phyloP scores from a whole-genome alignment of 2,329 filamentous ascomycete genomes.

The Gremmenia infestans region DNA sequence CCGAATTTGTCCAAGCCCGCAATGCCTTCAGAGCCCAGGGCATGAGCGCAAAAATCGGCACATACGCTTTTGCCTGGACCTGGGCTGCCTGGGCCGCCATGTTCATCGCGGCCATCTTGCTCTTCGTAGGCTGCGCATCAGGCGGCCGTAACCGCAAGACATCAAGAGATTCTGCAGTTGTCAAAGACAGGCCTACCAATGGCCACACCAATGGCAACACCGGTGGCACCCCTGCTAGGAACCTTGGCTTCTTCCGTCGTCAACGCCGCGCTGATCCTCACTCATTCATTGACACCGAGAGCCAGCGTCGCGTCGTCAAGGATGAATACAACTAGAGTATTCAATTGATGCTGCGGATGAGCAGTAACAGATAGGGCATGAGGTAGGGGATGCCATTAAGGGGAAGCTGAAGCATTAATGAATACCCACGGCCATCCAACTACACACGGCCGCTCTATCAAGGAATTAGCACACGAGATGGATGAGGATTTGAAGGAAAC shows the following conservation, averaged over 20 bases:
- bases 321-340: slow-evolving; percentile 51
- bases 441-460: background rate
- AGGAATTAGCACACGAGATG: no score
- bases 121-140: slow-evolving; percentile 53
- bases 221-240: slow-evolving; percentile 16
- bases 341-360: background rate
- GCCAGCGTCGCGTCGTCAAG: slow-evolving; percentile 56
- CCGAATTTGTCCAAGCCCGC: slow-evolving; percentile 64
- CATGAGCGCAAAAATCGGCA: slow-evolving; percentile 56
- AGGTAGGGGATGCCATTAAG: background rate
- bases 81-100: slow-evolving; percentile 68
- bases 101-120: slow-evolving; percentile 61
- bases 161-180: slow-evolving; percentile 1
- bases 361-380: slow-evolving; percentile 1
- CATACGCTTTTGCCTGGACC: slow-evolving; percentile 69
- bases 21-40: slow-evolving; percentile 55
- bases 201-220: slow-evolving; percentile 9
- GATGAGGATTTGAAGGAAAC: no score
- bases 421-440: slow-evolving; percentile 12
- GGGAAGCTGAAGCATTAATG: background rate
- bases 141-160: slow-evolving; percentile 29
- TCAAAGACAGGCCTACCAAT: no score
- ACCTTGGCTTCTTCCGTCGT: slow-evolving; percentile 43
- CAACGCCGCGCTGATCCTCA: slow-evolving; percentile 46
- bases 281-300: slow-evolving; percentile 45